Base-by-base conservation (phyloP, 805 yeast genomes). In the Pichia scutulata region DNA sequence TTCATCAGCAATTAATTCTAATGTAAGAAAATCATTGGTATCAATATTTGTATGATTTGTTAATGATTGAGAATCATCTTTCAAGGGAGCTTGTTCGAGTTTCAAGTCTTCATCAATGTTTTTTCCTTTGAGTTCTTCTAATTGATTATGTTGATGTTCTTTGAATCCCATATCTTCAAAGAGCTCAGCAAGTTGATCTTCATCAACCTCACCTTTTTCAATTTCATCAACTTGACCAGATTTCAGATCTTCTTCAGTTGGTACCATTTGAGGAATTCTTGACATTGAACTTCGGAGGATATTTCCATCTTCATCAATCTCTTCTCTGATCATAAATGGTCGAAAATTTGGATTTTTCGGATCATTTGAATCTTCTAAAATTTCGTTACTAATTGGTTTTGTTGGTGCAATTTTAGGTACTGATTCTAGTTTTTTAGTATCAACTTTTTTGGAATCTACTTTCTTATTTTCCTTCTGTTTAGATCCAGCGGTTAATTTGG, bases 231-330 rank as follows among this genome's bases (percentile, higher is more conserved):
- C 46, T 3, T 40, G 40, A 14, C 58, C 53, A 4, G 49, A 45
- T 26, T 26, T 24, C n/a, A 18, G 10, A 13, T 25, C 47, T 36
- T 41, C 45, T n/a, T 43, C 43, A 25, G 41, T 46, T 24, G 43
- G 56, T 7, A 39, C 33, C 41, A 61, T 55, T 24, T 59, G 55
- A 9, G 64, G 60, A 25, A 67, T 58, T 23, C 72, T 68, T 1
- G 74, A 73, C 37, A 50, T 42, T 61, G 68, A 8, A 71, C 73
- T n/a, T 40, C 59, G 63, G 3, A 85, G 61, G 1, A 86, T 71
- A 55, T 86, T 82, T 0, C 86, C 96, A 24, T 84, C 81, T 2
- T 86, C 95, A 64, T 89, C 95, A 22, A 89, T 63, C 47, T 80
- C 84, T 60, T 89, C 97, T 49, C 80, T 72, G 22, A 89, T 88